phyloP scores from a whole-genome alignment of 495 filamentous ascomycete genomes.

The Margaritispora aquatica region DNA sequence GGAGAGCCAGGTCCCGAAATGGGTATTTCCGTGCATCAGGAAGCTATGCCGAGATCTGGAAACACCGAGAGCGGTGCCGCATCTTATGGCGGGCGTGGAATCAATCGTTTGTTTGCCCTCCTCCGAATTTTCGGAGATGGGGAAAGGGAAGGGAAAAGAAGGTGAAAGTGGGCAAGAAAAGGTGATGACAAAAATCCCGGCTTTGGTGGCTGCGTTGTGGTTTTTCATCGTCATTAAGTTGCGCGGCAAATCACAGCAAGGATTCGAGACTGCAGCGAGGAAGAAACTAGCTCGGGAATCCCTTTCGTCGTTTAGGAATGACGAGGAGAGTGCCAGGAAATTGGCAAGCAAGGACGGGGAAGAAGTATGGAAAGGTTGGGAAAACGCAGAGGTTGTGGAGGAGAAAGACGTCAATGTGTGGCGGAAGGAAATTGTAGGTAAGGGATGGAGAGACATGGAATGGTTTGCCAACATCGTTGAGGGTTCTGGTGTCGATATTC shows the following conservation, averaged over 20 bases:
- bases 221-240: conserved; percentile 50
- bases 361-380: conserved; percentile 39
- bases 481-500: conserved; percentile 26
- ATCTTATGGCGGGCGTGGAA: conserved; percentile 59
- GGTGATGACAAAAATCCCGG: conserved; percentile 34
- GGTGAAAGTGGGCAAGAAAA: conserved; percentile 11
- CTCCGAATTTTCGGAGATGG: neutral
- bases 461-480: conserved; percentile 57
- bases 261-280: conserved; percentile 32
- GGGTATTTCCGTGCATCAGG: conserved; percentile 61
- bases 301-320: conserved; percentile 32
- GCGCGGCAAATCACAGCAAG: conserved; percentile 30
- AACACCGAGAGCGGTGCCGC: conserved; percentile 42
- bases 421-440: conserved; percentile 47
- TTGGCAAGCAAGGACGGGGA: conserved; percentile 37
- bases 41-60: conserved; percentile 50
- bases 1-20: conserved; percentile 41
- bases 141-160: conserved; percentile 27
- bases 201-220: conserved; percentile 61
- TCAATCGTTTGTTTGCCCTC: conserved; percentile 38
- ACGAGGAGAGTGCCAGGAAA: conserved; percentile 27
- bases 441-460: conserved; percentile 58
- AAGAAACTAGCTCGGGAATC: conserved; percentile 34
- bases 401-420: conserved; percentile 52
- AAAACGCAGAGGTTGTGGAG: conserved; percentile 24